Evolutionary conservation across 352 stramenopile species (phyloP).

Genomic region (Blastocystis sp.): DNA sequence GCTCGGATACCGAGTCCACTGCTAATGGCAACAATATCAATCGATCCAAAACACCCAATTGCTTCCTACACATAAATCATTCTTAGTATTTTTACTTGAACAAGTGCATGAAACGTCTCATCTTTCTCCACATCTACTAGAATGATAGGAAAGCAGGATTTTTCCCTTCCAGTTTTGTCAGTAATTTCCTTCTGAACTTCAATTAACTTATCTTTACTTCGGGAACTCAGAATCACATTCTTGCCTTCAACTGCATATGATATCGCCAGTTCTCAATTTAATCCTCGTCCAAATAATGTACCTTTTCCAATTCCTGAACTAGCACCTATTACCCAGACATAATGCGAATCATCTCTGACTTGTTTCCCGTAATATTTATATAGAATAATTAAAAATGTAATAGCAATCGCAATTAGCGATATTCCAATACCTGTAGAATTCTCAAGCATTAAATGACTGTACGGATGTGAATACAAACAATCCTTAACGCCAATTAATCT

Average conservation of each 20-base stretch:
- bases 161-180: background rate
- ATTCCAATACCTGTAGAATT: background rate
- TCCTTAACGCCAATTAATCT: slow-evolving; percentile 53
- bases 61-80: slow-evolving; percentile 4
- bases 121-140: slow-evolving; percentile 61
- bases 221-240: slow-evolving; percentile 65
- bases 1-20: slow-evolving; percentile 58
- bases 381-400: background rate
- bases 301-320: slow-evolving; percentile 67
- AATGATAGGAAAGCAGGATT: slow-evolving; percentile 9
- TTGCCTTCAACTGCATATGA: slow-evolving; percentile 34
- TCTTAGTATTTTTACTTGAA: background rate
- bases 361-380: background rate
- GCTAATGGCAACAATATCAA: slow-evolving; percentile 57
- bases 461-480: slow-evolving; percentile 39
- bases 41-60: background rate
- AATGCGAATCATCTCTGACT: background rate
- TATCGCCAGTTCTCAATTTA: slow-evolving; percentile 17
- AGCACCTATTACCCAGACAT: slow-evolving; percentile 63
- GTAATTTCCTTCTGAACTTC: slow-evolving; percentile 7
- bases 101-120: background rate
- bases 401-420: background rate
- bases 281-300: background rate
- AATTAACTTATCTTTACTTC: background rate
- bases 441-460: background rate